Percentiles rank a stretch among this genome's conserved stretches.
phyloP scores from a whole-genome alignment of 495 filamentous ascomycete genomes.

The Penicillium subrubescens region DNA sequence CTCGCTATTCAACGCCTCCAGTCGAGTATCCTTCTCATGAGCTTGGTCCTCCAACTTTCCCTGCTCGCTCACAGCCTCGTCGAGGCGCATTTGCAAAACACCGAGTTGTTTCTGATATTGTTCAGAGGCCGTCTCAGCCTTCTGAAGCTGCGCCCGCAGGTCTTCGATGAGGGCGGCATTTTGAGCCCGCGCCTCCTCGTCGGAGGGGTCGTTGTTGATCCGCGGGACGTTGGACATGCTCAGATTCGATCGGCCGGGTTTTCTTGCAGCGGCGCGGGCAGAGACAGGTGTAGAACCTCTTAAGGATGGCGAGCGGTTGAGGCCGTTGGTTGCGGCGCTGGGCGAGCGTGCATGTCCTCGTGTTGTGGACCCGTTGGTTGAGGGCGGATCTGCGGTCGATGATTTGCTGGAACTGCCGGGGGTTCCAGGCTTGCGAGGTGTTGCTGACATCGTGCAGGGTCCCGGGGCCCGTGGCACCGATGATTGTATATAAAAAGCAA shows the following conservation, averaged over 20 bases:
- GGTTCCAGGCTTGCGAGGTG: slow-evolving; percentile 47
- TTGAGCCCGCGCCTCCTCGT: slow-evolving; percentile 67
- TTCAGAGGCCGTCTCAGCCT: slow-evolving; percentile 76
- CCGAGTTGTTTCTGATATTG: slow-evolving; percentile 82
- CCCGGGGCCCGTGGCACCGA: slow-evolving; percentile 23
- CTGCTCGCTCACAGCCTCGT: slow-evolving; percentile 83
- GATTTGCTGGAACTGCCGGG: slow-evolving; percentile 44
- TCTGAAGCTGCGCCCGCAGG: slow-evolving; percentile 75
- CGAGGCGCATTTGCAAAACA: slow-evolving; percentile 80
- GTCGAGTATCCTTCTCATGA: slow-evolving; percentile 78
- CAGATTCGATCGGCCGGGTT: slow-evolving; percentile 60
- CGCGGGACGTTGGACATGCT: slow-evolving; percentile 59
- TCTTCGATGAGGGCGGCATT: slow-evolving; percentile 82
- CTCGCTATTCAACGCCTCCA: slow-evolving; percentile 78
- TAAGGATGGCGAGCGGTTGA: slow-evolving; percentile 45
- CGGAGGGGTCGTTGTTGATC: slow-evolving; percentile 58
- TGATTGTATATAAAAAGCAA: slow-evolving; percentile 23
- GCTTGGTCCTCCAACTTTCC: slow-evolving; percentile 79
- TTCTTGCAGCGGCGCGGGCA: slow-evolving; percentile 66
- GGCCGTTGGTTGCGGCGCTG: slow-evolving; percentile 40
- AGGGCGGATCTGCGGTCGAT: slow-evolving; percentile 37
- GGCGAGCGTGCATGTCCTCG: slow-evolving; percentile 48
- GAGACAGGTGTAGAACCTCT: slow-evolving; percentile 62
- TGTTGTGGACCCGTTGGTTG: slow-evolving; percentile 41
- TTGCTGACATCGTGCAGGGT: slow-evolving; percentile 45